Base-by-base conservation (phyloP, 371 early-diverging fungal species). In the Apophysomyces variabilis region DNA sequence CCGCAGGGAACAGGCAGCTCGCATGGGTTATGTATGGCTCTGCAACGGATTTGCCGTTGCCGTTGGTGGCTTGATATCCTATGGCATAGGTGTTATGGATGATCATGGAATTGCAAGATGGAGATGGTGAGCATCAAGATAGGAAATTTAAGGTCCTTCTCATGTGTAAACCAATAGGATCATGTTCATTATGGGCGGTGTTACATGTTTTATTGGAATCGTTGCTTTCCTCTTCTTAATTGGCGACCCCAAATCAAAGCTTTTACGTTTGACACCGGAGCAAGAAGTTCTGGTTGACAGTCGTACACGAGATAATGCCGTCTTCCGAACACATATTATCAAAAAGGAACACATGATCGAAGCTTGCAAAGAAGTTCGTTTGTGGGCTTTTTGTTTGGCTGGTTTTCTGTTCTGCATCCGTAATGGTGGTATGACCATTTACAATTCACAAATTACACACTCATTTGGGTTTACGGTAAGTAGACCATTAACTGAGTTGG, bases 61-160 rank as follows among this genome's bases (percentile, higher is more conserved):
- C 32, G 74, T 89, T 26, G 90, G 88, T 62, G 91, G 89, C 0
- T 78, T 88, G 4, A 76, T 88, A 5, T 81, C 88, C 5, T 85
- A 87, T 56, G 90, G 86, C 7, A 77, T 91, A 43, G 73, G 65
- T 16, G 64, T 75, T 38, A 86, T 91, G 63, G 69, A 76, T 13
- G 62, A 74, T 13, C 69, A 64, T 7, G 76, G 74, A 13, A 62
- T 89, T 14, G 35, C 60, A n/a, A 62, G 70, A 8, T 90, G 91
- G 90, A 76, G 79, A 72, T 90, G 90, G 85, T 80, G 72, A 61
- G 14, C 26, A 39, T 7, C 5, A 4, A 0, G 18, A 14, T 16
- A 21, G 11, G 47, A 14, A 47, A 18, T n/a, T 11, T 38, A 21
- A 14, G 38, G 4, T 18, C 18, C 21, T 41, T 26, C 56, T 38